These are phyloP conservation scores for Suhomyces tanzawaensis DNA, from an alignment of 805 yeast species.

Conservation along the genomic window DNA sequence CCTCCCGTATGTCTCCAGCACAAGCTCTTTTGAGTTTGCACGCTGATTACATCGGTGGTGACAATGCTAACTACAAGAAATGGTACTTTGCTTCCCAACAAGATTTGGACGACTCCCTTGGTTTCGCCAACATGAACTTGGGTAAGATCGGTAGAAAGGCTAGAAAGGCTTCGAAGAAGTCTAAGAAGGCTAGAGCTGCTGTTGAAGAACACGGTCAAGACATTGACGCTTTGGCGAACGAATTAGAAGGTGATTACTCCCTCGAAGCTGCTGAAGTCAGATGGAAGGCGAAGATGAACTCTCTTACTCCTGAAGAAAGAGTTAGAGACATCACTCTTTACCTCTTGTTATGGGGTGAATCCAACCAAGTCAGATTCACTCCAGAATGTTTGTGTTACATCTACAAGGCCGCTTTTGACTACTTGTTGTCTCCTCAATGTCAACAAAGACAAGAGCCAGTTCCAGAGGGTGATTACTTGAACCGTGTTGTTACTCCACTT, in stretches of 20 bases:
- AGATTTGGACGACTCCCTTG: slow-evolving; percentile 81
- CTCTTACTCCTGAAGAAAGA: slow-evolving; percentile 69
- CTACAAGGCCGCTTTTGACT: slow-evolving; percentile 92
- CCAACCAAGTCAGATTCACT: slow-evolving; percentile 91
- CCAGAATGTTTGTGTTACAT: slow-evolving; percentile 82
- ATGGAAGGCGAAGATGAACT: slow-evolving; percentile 82
- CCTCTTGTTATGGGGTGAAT: slow-evolving; percentile 84
- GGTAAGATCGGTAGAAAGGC: slow-evolving; percentile 78
- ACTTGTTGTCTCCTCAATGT: slow-evolving; percentile 83
- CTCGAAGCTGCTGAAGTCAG: slow-evolving; percentile 80
- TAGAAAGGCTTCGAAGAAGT: slow-evolving; percentile 75
- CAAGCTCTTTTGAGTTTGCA: slow-evolving; percentile 80
- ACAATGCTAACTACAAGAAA: slow-evolving; percentile 77
- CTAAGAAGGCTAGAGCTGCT: slow-evolving; percentile 71
- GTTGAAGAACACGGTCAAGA: slow-evolving; percentile 65
- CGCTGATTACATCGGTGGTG: slow-evolving; percentile 88
- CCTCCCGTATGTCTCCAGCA: slow-evolving; percentile 87
- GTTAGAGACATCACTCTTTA: slow-evolving; percentile 77
- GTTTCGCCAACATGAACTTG: slow-evolving; percentile 75
- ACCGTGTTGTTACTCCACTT: slow-evolving; percentile 88
- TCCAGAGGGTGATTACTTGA: slow-evolving; percentile 87
- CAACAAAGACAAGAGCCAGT: slow-evolving; percentile 82
- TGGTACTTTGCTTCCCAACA: slow-evolving; percentile 90
- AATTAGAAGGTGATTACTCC: slow-evolving; percentile 80
- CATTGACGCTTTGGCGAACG: slow-evolving; percentile 58